Conservation (phyloP, 2,329 filamentous ascomycete species). For the Hansfordia pulvinata region DNA sequence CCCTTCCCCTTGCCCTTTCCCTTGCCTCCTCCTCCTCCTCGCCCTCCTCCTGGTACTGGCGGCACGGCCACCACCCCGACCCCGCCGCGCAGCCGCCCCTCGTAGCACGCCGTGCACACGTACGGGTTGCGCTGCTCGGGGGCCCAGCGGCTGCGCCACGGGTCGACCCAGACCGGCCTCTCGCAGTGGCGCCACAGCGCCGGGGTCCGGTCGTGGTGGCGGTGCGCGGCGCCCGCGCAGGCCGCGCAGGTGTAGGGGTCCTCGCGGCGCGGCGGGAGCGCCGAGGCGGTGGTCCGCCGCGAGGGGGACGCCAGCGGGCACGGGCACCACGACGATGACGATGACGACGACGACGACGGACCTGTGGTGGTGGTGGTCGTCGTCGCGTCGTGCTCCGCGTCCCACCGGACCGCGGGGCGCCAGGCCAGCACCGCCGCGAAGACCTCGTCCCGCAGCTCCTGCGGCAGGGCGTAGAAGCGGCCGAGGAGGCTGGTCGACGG, state of each 20-base stretch:
- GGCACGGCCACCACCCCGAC: neutral
- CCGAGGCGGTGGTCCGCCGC: neutral
- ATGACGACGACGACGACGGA: neutral
- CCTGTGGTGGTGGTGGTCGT: neutral
- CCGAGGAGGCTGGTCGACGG: slow-evolving; percentile 2
- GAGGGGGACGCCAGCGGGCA: neutral
- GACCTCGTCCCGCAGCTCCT: slow-evolving; percentile 6
- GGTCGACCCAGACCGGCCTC: slow-evolving; percentile 1
- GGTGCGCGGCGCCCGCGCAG: neutral
- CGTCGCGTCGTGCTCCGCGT: slow-evolving; percentile 2
- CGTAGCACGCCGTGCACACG: slow-evolving; percentile 5
- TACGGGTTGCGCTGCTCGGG: slow-evolving; percentile 4
- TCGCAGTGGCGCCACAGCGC: neutral
- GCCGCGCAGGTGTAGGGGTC: neutral
- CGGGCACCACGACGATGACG: neutral
- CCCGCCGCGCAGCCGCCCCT: neutral
- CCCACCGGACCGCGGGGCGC: slow-evolving; percentile 7
- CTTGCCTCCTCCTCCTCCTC: too few relatives aligned
- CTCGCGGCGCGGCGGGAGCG: neutral
- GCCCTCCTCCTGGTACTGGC: neutral
- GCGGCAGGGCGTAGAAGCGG: slow-evolving; percentile 3
- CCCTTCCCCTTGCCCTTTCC: too few relatives aligned
- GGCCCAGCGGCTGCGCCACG: slow-evolving; percentile 6
- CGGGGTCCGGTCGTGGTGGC: neutral
- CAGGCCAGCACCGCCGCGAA: slow-evolving; percentile 7